Base-by-base conservation (phyloP, 305 asterid genomes). In the Caryopteris hybrid region DNA sequence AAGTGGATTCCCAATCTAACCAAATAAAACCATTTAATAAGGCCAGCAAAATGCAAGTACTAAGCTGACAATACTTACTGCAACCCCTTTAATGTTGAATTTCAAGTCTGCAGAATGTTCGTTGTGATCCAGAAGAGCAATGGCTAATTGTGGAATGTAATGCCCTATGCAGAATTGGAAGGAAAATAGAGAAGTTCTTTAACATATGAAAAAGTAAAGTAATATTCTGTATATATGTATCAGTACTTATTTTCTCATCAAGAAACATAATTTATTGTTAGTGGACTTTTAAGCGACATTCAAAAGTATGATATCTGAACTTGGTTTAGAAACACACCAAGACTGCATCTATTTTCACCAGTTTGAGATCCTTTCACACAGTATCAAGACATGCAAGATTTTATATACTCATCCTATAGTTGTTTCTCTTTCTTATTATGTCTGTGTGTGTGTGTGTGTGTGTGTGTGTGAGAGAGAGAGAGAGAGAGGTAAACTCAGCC, bases 1-100 rank as follows among this genome's bases (percentile, higher is more conserved):
- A 34, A 93, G 97, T n/a, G 99, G 99, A 68, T 93, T 93, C 57
- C 99, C 99, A 39, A 93, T 88, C 99, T 93, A 84, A 34, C 51
- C 66, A 74, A 72, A 70, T 20, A 25, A 62, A 33, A 56, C 41
- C 10, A 7, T 14, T 25, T 36, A n/a, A 51, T 42, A 27, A 29
- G 29, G 10, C 66, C 8, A 54, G 46, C n/a, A 78, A 13, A 21
- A 53, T 63, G 66, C 61, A n/a, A n/a, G n/a, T n/a, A n/a, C n/a
- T n/a, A n/a, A n/a, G n/a, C n/a, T n/a, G n/a, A n/a, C n/a, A n/a
- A 51, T 25, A 50, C 90, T 86, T 89, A 94, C 98, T 64, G 92
- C 92, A 39, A 94, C 83, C 68, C 98, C 99, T 74, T 91, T 91
- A 43, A 94, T 76, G 80, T 89, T 89, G 88, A 94, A 94, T 81